Conservation (phyloP, 345 rosid genomes). For the Salix purpurea region DNA sequence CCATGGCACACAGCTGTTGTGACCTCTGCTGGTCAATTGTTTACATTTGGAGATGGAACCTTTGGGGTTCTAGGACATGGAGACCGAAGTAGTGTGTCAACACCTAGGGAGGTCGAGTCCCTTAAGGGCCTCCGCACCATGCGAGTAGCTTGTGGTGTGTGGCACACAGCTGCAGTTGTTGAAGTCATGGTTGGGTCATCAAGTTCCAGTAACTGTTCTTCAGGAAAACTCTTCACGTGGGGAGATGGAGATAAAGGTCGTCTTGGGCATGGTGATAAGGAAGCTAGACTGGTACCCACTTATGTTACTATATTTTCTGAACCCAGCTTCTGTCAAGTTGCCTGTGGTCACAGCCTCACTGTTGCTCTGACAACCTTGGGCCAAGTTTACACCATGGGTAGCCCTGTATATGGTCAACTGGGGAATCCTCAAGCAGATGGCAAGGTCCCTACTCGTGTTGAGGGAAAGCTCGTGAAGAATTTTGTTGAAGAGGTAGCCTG, state of each 20-base stretch:
- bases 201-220: slow-evolving; percentile 20
- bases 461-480: slow-evolving; percentile 38
- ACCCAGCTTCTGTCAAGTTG: slow-evolving; percentile 51
- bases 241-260: slow-evolving; percentile 60
- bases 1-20: slow-evolving; percentile 73
- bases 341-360: slow-evolving; percentile 59
- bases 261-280: slow-evolving; percentile 60
- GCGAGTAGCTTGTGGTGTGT: slow-evolving; percentile 64
- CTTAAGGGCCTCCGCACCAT: slow-evolving; percentile 56
- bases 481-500: slow-evolving; percentile 55
- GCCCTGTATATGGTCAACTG: slow-evolving; percentile 40
- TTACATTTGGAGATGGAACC: slow-evolving; percentile 81
- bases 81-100: slow-evolving; percentile 39
- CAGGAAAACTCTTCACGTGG: slow-evolving; percentile 62
- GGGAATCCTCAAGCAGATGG: slow-evolving; percentile 39
- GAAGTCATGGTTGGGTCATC: slow-evolving; percentile 33
- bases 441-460: slow-evolving; percentile 43
- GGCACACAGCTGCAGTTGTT: slow-evolving; percentile 79
- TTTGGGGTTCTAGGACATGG: slow-evolving; percentile 80
- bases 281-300: slow-evolving; percentile 45
- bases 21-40: slow-evolving; percentile 61
- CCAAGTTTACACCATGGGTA: slow-evolving; percentile 53
- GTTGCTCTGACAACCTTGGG: slow-evolving; percentile 47
- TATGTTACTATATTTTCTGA: slow-evolving; percentile 40
- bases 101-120: slow-evolving; percentile 63